Evolutionary conservation across 1,139 yeast species (phyloP), one percentile per base, ranked within the genome.

Genomic region (Debaryomyces sp.): DNA sequence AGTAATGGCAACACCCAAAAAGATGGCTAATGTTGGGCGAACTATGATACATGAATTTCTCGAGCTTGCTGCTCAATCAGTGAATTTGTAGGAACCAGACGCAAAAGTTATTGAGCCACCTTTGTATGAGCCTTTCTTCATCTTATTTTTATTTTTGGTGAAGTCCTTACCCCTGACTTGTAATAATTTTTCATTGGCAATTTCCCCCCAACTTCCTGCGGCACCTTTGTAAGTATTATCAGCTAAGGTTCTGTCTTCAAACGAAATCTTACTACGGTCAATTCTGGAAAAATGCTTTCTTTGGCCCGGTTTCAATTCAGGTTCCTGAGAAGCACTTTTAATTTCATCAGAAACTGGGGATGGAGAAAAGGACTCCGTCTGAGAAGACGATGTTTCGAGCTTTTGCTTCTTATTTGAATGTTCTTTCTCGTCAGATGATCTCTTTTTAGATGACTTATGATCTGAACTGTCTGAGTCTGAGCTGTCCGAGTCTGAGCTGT

Each of bases 171-270:
- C 99, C 65, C 97, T 81, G 13, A 94, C 98, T 64, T 80, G 82
- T 52, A 82, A 75, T 58, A 95, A 78, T 67, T 84, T 91, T 37
- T 88, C 96, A 66, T 89, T 94, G 49, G 99, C 99, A 66, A 69
- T 62, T 68, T 91, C 96, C 53, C 99, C 99, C 98, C 98, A 95
- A 29, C 96, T 92, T 51, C 99, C 99, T 24, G 98, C 99, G 9
- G 91, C 98, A 32, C 99, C 99, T 70, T 92, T 87, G 71, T 94
- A 95, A 15, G 97, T 84, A 70, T 95, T 95, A 65, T 95, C 97
- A 61, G 82, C 83, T 52, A 95, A 77, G 12, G 72, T 80, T 12
- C 64, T 56, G 56, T 81, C 78, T 67, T 87, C 96, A 60, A 94
- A 95, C 1, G 77, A 51, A 57, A 95, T 74, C 60, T 82, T 87